Conservation (phyloP, 495 filamentous ascomycete genomes). For the Penicillium roqueforti region DNA sequence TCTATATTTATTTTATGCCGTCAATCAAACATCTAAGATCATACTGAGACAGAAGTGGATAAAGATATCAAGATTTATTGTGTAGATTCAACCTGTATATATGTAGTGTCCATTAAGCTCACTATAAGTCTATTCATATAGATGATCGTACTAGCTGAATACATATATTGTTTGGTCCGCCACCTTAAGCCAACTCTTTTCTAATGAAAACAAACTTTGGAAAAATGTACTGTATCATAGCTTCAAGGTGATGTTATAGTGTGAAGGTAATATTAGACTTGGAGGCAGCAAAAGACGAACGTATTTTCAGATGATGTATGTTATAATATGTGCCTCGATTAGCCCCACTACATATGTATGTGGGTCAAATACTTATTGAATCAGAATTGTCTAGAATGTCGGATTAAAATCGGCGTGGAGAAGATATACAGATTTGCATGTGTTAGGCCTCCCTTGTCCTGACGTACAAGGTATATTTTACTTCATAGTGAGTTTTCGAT, state of each 20-base stretch:
- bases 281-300: background rate
- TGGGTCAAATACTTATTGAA: background rate
- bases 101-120: too few relatives aligned
- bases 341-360: background rate
- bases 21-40: background rate
- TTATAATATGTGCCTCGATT: background rate
- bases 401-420: background rate
- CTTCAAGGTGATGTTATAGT: background rate
- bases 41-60: background rate
- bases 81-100: too few relatives aligned
- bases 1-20: background rate
- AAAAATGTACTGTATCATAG: too few relatives aligned
- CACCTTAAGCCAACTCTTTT: background rate
- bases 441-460: background rate
- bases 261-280: background rate
- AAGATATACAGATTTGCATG: too few relatives aligned
- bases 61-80: background rate
- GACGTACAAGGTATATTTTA: background rate
- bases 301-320: background rate
- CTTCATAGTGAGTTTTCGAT: background rate
- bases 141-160: background rate
- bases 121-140: background rate
- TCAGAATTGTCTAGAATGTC: background rate
- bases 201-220: background rate
- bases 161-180: background rate